These are phyloP conservation scores for Pilaira anomala DNA, from an alignment of 192 early-diverging fungal species.

Conservation along the genomic window DNA sequence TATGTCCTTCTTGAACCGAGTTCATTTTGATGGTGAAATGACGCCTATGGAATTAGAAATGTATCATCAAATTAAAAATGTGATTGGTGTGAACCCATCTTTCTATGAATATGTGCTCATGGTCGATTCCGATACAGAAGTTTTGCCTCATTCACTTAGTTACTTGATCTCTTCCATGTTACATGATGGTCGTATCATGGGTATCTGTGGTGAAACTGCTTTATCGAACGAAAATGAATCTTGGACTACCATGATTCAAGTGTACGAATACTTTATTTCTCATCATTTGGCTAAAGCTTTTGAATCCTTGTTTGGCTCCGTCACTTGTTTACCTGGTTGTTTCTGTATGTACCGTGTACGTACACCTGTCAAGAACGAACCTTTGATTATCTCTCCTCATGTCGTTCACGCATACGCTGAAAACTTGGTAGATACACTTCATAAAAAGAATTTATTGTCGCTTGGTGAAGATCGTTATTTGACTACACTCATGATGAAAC, in stretches of 20 bases:
- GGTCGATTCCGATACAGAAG: constrained; percentile 84
- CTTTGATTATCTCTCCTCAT: constrained; percentile 76
- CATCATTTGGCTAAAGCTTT: constrained; percentile 92
- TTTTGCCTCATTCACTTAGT: constrained; percentile 80
- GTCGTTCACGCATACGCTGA: constrained; percentile 87
- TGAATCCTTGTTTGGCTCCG: constrained; percentile 76
- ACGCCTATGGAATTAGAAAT: constrained; percentile 92
- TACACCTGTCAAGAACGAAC: constrained; percentile 60
- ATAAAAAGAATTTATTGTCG: constrained; percentile 95
- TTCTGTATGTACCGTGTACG: constrained; percentile 86
- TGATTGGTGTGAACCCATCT: constrained; percentile 85
- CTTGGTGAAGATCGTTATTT: constrained; percentile 97
- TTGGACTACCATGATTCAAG: constrained; percentile 97
- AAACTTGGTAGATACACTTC: constrained; percentile 90
- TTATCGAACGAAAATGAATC: constrained; percentile 86
- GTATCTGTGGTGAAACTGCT: constrained; percentile 92
- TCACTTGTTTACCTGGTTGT: constrained; percentile 82
- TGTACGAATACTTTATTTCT: constrained; percentile 89
- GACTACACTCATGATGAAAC: constrained; percentile 95
- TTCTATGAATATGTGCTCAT: constrained; percentile 78
- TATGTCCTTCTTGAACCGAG: constrained; percentile 90
- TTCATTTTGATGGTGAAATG: constrained; percentile 90
- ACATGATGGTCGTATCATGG: constrained; percentile 76
- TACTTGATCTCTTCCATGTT: constrained; percentile 84
- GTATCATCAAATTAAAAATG: constrained; percentile 95